These are phyloP conservation scores for Neopestalotiopsis sp. DNA, from an alignment of 2,329 filamentous ascomycete species.

Conservation along the genomic window DNA sequence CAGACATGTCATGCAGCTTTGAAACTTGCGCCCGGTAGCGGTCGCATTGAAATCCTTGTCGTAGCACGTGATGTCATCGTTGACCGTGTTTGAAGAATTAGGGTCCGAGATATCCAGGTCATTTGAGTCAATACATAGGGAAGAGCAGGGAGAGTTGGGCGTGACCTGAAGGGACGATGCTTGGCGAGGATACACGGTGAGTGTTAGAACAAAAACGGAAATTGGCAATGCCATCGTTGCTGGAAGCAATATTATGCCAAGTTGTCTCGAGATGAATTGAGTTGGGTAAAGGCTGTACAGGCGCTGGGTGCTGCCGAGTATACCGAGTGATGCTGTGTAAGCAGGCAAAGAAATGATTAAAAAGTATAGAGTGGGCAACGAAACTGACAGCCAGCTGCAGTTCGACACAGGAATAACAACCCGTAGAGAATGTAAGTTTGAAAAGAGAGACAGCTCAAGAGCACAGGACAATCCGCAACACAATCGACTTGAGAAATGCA, in stretches of 20 bases:
- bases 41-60: slow-evolving; percentile 48
- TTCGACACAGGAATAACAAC: slow-evolving; percentile 16
- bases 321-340: no score
- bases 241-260: no score
- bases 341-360: neutral
- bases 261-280: neutral
- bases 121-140: slow-evolving; percentile 51
- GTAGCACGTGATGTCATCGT: slow-evolving; percentile 52
- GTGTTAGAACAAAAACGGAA: slow-evolving; percentile 28
- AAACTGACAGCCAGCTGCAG: slow-evolving; percentile 35
- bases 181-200: slow-evolving; percentile 24
- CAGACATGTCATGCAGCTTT: slow-evolving; percentile 56
- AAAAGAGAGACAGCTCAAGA: slow-evolving; percentile 18
- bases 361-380: slow-evolving; percentile 19
- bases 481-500: no score
- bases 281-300: neutral
- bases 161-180: slow-evolving; percentile 50
- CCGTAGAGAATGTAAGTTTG: slow-evolving; percentile 22
- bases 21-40: slow-evolving; percentile 49
- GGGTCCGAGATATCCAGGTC: slow-evolving; percentile 48
- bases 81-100: slow-evolving; percentile 48
- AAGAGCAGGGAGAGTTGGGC: slow-evolving; percentile 58
- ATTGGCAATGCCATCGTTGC: slow-evolving; percentile 31
- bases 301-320: neutral
- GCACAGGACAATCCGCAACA: neutral